Base-by-base conservation (phyloP, 2,329 filamentous ascomycete species). In the Mycocentrospora acerina region DNA sequence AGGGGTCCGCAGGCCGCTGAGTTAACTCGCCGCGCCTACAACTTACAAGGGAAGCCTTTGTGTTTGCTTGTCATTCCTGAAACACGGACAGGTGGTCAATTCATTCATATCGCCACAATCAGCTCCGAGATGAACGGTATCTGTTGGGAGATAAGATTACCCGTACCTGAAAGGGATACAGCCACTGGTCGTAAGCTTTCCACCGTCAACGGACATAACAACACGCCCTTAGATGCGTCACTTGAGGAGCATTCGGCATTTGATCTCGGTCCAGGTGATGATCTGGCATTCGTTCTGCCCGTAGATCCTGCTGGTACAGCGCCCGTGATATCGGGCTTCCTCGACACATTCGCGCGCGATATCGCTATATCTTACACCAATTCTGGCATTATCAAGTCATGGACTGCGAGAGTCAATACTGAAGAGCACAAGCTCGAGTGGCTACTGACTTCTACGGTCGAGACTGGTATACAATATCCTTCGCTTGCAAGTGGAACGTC, bases 271-370 rank as follows among this genome's bases (percentile, higher is more conserved):
- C 54, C 73, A 24, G 65, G 73, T 6, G 72, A 77, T 37, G 74
- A 78, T 40, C 64, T 80, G 15, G 70, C 71, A 4, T 79, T 78
- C 48, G 73, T 95, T 13, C 72, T 95, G 8, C 88, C 90, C 0
- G 88, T 95, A 31, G 90, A 95, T 57, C 89, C 90, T 34, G 90
- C 89, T 1, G 90, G 90, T 1, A 82, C 85, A 9, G 74, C 79
- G 26, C 80, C 83, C 1, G 76, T 83, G 3, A 79, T 82, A 9
- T 87, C 88, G 4, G 87, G 85, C 0, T 94, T 90, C 47, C 76
- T 95, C 22, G 90, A 95, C 64, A 80, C 88, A 0, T 95, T 95
- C 63, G 86, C 89, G 9, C 82, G 85, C 26, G 90, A 95, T 59
- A 82, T 94, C 33, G 89, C 88, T 10, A 82, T 95, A 17, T 93